Evolutionary conservation across 176 grass and related monocot species (phyloP).

Genomic region (Oryza nivara): DNA sequence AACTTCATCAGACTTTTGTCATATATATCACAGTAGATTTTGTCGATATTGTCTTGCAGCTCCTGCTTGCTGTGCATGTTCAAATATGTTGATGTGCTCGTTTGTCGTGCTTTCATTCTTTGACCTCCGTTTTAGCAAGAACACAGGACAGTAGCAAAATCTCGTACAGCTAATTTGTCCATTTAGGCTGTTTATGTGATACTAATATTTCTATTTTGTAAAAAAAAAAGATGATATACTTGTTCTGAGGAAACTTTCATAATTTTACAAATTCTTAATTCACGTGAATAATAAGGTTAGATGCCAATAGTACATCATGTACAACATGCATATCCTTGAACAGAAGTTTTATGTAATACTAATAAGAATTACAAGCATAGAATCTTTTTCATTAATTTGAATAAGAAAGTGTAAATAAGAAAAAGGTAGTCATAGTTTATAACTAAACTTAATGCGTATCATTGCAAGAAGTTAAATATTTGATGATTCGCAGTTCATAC

Average conservation of each 20-base stretch:
- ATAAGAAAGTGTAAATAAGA: no score
- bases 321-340: not conserved
- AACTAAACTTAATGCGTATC: not conserved
- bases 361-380: not conserved
- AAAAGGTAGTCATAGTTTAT: not conserved
- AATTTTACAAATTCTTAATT: not conserved
- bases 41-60: not conserved
- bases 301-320: not conserved
- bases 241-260: not conserved
- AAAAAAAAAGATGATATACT: not conserved
- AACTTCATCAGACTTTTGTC: not conserved
- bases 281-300: no score
- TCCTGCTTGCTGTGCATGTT: not conserved
- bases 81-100: no score
- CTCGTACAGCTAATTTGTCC: not conserved
- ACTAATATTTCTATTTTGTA: not conserved
- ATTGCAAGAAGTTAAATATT: not conserved
- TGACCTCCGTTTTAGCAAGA: not conserved
- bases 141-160: not conserved
- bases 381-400: not conserved
- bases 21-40: not conserved
- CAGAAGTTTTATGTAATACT: no score
- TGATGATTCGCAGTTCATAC: constrained; percentile 25
- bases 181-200: not conserved
- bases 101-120: not conserved